Evolutionary conservation across 352 stramenopile species (phyloP).

Genomic region (Halophytophthora polymorphica): DNA sequence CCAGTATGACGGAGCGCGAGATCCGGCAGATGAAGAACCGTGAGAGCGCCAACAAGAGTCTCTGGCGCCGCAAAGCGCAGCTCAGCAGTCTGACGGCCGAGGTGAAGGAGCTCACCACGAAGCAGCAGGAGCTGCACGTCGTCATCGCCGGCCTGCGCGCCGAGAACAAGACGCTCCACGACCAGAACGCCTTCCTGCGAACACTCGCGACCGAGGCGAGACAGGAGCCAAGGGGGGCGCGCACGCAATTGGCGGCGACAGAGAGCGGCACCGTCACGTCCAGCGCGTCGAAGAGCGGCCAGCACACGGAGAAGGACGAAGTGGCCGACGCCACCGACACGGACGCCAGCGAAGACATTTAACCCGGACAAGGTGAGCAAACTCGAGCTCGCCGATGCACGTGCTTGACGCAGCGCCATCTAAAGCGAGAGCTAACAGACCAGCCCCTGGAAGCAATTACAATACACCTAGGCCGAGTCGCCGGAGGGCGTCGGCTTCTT

Average conservation of each 20-base stretch:
- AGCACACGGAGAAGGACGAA: slow-evolving; percentile 22
- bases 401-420: too few species aligned
- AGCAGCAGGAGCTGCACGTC: slow-evolving; percentile 67
- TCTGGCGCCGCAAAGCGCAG: slow-evolving; percentile 67
- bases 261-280: slow-evolving; percentile 17
- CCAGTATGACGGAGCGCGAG: slow-evolving; percentile 47
- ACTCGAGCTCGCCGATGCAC: too few species aligned
- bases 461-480: too few species aligned
- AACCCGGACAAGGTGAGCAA: too few species aligned
- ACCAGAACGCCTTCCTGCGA: slow-evolving; percentile 76
- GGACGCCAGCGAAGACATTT: slow-evolving; percentile 24
- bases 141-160: slow-evolving; percentile 61
- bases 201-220: slow-evolving; percentile 62
- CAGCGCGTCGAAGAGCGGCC: slow-evolving; percentile 22
- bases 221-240: slow-evolving; percentile 12
- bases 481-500: slow-evolving; percentile 20
- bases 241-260: slow-evolving; percentile 27
- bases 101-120: slow-evolving; percentile 61
- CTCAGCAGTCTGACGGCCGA: slow-evolving; percentile 54
- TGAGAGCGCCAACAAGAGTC: slow-evolving; percentile 82
- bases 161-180: slow-evolving; percentile 77
- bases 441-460: too few species aligned
- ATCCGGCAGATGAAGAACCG: slow-evolving; percentile 88
- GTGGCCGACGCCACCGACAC: background rate
- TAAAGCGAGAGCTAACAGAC: too few species aligned